Percentiles rank a stretch among this genome's conserved stretches.
These are phyloP conservation scores for Macadamia integrifolia DNA, from an alignment of 164 flowering plant species.

Conservation along the genomic window DNA sequence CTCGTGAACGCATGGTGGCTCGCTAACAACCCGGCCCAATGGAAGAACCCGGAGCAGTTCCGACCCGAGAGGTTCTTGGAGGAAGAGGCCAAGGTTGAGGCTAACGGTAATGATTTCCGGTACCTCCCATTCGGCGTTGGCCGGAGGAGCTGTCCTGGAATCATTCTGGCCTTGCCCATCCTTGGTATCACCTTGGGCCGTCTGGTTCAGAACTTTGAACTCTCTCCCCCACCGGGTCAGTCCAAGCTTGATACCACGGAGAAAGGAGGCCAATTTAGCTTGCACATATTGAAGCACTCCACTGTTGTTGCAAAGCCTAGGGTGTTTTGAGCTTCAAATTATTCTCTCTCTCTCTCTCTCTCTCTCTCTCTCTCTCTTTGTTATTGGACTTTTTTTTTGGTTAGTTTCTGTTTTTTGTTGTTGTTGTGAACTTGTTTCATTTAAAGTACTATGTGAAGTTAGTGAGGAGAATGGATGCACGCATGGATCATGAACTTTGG, in stretches of 20 bases:
- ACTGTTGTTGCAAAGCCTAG: slow-evolving; percentile 81
- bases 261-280: slow-evolving; percentile 91
- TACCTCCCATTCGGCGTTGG: slow-evolving; percentile 88
- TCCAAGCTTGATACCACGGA: slow-evolving; percentile 60
- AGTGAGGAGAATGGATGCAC: too few relatives aligned
- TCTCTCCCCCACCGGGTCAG: slow-evolving; percentile 31
- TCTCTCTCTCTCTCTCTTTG: not conserved
- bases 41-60: slow-evolving; percentile 31
- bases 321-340: slow-evolving; percentile 13
- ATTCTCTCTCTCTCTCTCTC: not conserved
- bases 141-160: slow-evolving; percentile 89
- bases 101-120: slow-evolving; percentile 81
- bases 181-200: slow-evolving; percentile 85
- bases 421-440: not conserved
- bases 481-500: too few relatives aligned
- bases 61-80: slow-evolving; percentile 81
- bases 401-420: not conserved
- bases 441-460: not conserved
- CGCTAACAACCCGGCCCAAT: slow-evolving; percentile 50
- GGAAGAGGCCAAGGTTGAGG: slow-evolving; percentile 80
- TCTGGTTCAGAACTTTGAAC: slow-evolving; percentile 79
- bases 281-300: slow-evolving; percentile 87
- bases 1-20: slow-evolving; percentile 47
- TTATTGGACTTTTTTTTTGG: not conserved
- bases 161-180: slow-evolving; percentile 80